Evolutionary conservation across 1,284 basidiomycete genomes (phyloP).

Genomic region (Porogramme epimiltina): DNA sequence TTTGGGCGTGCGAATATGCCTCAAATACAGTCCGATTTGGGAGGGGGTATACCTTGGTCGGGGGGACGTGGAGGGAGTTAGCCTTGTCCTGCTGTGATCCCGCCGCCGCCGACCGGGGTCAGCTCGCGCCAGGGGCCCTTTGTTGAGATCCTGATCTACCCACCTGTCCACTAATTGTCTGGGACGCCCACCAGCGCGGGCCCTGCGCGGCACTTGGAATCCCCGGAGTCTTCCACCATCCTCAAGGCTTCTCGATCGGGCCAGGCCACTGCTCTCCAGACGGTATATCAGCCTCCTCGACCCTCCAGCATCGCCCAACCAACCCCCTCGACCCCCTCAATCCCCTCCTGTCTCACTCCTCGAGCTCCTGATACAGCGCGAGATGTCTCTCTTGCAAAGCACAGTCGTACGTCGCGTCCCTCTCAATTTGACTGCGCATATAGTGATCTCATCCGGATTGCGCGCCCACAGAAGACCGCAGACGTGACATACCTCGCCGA

Average conservation of each 20-base stretch:
- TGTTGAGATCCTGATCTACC: not conserved
- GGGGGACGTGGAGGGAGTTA: no score
- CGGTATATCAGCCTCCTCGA: slow-evolving; percentile 12
- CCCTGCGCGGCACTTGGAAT: slow-evolving; percentile 10
- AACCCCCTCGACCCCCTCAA: not conserved
- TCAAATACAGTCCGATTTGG: no score
- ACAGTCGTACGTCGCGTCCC: slow-evolving; percentile 9
- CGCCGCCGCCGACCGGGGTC: not conserved
- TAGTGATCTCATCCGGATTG: not conserved
- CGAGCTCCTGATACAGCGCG: not conserved
- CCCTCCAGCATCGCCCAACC: not conserved
- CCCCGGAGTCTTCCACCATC: slow-evolving; percentile 9
- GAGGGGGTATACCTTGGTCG: no score
- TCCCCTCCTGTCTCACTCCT: not conserved
- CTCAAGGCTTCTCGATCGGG: slow-evolving; percentile 11
- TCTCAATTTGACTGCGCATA: not conserved
- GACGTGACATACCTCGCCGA: slow-evolving; percentile 23
- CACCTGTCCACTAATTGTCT: not conserved
- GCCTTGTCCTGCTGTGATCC: no score
- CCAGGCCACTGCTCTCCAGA: slow-evolving; percentile 1
- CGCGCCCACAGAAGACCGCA: slow-evolving; percentile 20
- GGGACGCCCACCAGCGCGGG: not conserved
- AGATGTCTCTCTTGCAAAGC: slow-evolving; percentile 14
- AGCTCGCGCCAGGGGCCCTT: not conserved
- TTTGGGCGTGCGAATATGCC: no score